Conservation (phyloP, 345 rosid species). For the Trapa incisa region DNA sequence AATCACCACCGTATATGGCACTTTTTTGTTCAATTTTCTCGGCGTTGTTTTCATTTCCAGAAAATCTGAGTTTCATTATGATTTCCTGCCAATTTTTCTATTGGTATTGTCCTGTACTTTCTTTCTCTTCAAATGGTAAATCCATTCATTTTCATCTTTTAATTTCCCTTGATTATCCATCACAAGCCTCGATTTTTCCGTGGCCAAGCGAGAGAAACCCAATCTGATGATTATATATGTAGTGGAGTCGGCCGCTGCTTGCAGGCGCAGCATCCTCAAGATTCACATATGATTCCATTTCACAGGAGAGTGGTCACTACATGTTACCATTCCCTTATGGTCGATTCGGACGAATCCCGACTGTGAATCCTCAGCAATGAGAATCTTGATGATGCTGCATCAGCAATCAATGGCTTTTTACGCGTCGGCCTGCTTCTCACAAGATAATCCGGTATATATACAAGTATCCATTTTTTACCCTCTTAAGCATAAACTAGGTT, state of each 20-base stretch:
- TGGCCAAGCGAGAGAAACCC: not conserved
- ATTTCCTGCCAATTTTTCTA: not conserved
- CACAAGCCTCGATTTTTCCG: not conserved
- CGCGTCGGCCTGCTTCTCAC: not conserved
- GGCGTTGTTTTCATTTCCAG: too few species aligned
- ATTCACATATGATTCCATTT: conserved; percentile 36
- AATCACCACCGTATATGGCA: too few species aligned
- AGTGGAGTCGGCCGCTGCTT: conserved; percentile 24
- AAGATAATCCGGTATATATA: not conserved
- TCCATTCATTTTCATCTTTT: not conserved
- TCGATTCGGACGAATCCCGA: too few species aligned
- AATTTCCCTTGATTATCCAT: not conserved
- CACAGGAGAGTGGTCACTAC: not conserved
- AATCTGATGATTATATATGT: not conserved
- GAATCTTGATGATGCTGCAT: conserved; percentile 94
- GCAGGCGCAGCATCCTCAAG: conserved; percentile 64
- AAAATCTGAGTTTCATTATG: not conserved
- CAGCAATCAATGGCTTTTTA: conserved; percentile 39
- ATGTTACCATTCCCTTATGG: not conserved
- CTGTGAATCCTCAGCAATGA: conserved; percentile 11
- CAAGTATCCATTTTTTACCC: too few species aligned
- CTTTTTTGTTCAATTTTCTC: too few species aligned
- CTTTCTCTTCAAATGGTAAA: not conserved
- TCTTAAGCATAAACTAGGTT: too few species aligned
- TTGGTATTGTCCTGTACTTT: not conserved